These are phyloP conservation scores for Hypoxylon fragiforme DNA, from an alignment of 495 filamentous ascomycete species.

Conservation along the genomic window DNA sequence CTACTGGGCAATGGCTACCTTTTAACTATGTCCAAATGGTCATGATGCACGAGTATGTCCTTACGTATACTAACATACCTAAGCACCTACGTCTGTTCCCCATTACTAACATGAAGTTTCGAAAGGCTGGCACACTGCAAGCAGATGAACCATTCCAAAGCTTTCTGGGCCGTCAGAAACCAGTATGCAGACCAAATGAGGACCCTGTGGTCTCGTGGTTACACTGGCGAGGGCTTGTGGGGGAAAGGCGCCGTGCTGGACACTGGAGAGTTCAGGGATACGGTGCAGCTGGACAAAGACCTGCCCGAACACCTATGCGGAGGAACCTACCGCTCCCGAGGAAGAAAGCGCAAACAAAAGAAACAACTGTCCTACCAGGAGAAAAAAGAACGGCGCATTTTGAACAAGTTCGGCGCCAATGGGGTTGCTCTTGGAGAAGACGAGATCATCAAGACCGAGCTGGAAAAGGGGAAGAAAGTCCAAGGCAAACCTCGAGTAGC, in stretches of 20 bases:
- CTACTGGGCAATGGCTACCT: conserved; percentile 67
- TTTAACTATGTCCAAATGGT: conserved; percentile 81
- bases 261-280: conserved; percentile 60
- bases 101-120: conserved; percentile 14
- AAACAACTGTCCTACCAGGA: conserved; percentile 63
- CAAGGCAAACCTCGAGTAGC: conserved; percentile 72
- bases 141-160: conserved; percentile 78
- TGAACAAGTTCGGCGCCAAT: conserved; percentile 73
- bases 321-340: conserved; percentile 63
- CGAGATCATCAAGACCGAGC: conserved; percentile 58
- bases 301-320: conserved; percentile 70
- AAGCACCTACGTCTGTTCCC: background rate
- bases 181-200: conserved; percentile 66
- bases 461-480: conserved; percentile 65
- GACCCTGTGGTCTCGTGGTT: conserved; percentile 63
- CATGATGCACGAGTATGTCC: conserved; percentile 70
- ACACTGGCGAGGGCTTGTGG: conserved; percentile 80
- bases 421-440: conserved; percentile 70
- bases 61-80: background rate
- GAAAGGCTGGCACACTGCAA: conserved; percentile 73
- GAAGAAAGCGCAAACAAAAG: conserved; percentile 55
- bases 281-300: conserved; percentile 51
- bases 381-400: conserved; percentile 62
- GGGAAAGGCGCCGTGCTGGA: conserved; percentile 62
- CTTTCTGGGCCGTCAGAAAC: conserved; percentile 75